phyloP scores from a whole-genome alignment of 768 basidiomycete genomes.

The Tylopilus vinaceipallidus region DNA sequence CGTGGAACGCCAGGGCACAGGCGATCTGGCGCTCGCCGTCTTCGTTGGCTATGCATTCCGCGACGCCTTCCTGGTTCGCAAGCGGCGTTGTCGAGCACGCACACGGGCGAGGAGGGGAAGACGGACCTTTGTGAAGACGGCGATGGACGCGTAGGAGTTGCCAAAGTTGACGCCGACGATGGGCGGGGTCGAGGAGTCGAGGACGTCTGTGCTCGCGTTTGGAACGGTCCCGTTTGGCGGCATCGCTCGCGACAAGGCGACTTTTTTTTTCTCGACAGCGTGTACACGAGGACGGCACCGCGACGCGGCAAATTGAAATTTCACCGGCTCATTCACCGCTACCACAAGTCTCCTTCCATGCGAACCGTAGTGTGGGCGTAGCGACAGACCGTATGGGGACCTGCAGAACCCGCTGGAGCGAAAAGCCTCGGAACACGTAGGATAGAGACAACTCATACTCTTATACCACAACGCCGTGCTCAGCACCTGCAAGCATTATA shows the following conservation, averaged over 20 bases:
- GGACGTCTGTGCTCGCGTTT: conserved; percentile 52
- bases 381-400: too few species aligned
- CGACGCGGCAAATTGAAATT: too few species aligned
- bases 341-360: too few species aligned
- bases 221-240: conserved; percentile 39
- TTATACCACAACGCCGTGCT: too few species aligned
- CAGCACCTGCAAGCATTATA: too few species aligned
- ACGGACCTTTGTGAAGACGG: conserved; percentile 88
- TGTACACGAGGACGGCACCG: too few species aligned
- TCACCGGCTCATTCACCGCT: too few species aligned
- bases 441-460: too few species aligned
- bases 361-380: too few species aligned
- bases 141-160: conserved; percentile 92
- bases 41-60: conserved; percentile 97
- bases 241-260: conserved; percentile 28
- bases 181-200: conserved; percentile 42
- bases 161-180: conserved; percentile 96
- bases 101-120: not conserved
- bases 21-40: conserved; percentile 99
- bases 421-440: too few species aligned
- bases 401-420: too few species aligned
- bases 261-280: not conserved
- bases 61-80: conserved; percentile 69
- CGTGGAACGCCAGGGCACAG: conserved; percentile 86
- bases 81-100: not conserved